Percentiles rank a stretch among this genome's conserved stretches.
phyloP scores from a whole-genome alignment of 306 rosid genomes.

The Argentina anserina region DNA sequence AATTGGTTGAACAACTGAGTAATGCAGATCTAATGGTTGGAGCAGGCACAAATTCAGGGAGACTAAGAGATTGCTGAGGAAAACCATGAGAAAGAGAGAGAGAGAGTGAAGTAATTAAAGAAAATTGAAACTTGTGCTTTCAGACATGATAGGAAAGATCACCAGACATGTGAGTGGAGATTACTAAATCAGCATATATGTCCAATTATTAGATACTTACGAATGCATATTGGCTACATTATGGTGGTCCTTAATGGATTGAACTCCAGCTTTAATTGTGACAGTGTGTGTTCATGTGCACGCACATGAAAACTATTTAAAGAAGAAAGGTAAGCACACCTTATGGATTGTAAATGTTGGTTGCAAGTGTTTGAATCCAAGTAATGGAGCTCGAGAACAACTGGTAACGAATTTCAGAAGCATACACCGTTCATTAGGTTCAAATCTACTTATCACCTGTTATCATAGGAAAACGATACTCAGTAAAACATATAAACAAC shows the following conservation, averaged over 20 bases:
- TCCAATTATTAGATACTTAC: background rate
- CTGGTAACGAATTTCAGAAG: slow-evolving; percentile 95
- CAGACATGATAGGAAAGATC: background rate
- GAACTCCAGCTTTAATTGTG: background rate
- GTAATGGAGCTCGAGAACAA: slow-evolving; percentile 97
- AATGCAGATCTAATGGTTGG: background rate
- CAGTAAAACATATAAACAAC: slow-evolving; percentile 6
- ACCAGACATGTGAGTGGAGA: background rate
- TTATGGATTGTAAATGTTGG: slow-evolving; percentile 92
- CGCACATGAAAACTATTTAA: background rate
- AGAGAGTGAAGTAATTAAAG: background rate
- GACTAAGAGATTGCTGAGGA: background rate
- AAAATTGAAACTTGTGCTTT: background rate
- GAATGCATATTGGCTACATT: background rate
- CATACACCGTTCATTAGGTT: slow-evolving; percentile 86
- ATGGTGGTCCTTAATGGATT: background rate
- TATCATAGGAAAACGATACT: slow-evolving; percentile 19
- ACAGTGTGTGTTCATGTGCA: background rate
- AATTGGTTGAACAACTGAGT: background rate
- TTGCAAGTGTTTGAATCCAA: slow-evolving; percentile 90
- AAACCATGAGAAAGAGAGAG: background rate
- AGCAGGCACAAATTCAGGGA: background rate
- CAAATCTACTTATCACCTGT: slow-evolving; percentile 71
- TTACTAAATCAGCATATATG: background rate
- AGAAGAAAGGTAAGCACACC: slow-evolving; percentile 40